These are phyloP conservation scores for Phlebiopsis flavidoalba DNA, from an alignment of 768 basidiomycete species.

Conservation along the genomic window DNA sequence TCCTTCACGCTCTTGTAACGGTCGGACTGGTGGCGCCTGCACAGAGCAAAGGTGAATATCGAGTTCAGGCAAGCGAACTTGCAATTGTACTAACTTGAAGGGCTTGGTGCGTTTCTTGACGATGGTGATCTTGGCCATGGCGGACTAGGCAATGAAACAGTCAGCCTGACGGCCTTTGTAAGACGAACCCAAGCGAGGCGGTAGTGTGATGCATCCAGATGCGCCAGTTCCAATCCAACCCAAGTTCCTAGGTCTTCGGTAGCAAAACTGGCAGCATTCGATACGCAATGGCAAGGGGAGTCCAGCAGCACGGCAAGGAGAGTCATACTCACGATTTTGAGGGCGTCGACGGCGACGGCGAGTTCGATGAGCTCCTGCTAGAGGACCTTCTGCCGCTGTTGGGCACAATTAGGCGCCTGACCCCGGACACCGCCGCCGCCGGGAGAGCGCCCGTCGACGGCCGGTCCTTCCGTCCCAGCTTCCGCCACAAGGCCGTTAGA, in stretches of 20 bases:
- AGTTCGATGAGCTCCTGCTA: constrained; percentile 8
- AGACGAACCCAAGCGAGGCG: not conserved
- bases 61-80: not conserved
- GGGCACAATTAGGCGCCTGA: not conserved
- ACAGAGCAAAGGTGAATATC: constrained; percentile 5
- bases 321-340: constrained; percentile 48
- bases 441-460: not conserved
- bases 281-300: constrained; percentile 8
- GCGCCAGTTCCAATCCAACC: constrained; percentile 19
- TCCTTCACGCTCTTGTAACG: constrained; percentile 97
- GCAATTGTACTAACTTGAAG: constrained; percentile 73
- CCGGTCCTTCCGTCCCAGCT: not conserved
- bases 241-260: not conserved
- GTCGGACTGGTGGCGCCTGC: constrained; percentile 96
- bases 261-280: constrained; percentile 14
- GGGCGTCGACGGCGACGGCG: constrained; percentile 42
- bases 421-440: constrained; percentile 3
- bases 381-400: constrained; percentile 1
- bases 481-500: constrained; percentile 1
- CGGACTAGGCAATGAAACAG: constrained; percentile 22
- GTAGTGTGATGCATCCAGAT: constrained; percentile 20
- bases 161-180: not conserved
- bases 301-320: constrained; percentile 13
- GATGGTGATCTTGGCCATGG: constrained; percentile 59
- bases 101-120: constrained; percentile 96